Evolutionary conservation across 768 basidiomycete genomes (phyloP).

Genomic region (Hypholoma sublateritium): DNA sequence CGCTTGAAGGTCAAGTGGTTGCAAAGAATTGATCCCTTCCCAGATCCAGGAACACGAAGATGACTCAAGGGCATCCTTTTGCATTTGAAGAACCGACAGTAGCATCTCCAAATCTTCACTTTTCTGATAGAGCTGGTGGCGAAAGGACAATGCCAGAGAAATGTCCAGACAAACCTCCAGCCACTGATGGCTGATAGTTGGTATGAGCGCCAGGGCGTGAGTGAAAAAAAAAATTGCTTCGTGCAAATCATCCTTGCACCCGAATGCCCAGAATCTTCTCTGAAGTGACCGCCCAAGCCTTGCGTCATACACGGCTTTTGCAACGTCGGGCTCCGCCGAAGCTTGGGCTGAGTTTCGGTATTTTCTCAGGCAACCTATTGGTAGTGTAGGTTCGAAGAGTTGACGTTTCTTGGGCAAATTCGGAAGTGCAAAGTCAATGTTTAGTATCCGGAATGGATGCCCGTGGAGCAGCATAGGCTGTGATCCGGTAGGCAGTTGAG

Average conservation of each 20-base stretch:
- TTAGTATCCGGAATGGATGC: too few species aligned
- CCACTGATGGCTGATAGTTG: neutral
- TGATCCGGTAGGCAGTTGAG: too few species aligned
- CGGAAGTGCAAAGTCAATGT: too few species aligned
- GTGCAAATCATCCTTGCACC: neutral
- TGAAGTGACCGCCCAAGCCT: neutral
- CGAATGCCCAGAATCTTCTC: neutral
- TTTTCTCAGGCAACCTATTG: neutral
- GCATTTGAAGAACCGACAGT: neutral
- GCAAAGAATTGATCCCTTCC: too few species aligned
- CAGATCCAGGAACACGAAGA: too few species aligned
- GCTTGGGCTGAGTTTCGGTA: neutral
- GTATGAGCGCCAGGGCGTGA: neutral
- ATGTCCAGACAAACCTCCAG: neutral
- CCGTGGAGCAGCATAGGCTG: too few species aligned
- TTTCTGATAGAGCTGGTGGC: neutral
- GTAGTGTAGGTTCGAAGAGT: neutral
- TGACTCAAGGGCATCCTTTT: neutral
- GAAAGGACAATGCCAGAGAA: neutral
- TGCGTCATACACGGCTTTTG: neutral
- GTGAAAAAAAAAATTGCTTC: neutral
- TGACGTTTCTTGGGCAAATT: too few species aligned
- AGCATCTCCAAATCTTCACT: neutral
- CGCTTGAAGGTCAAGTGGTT: too few species aligned
- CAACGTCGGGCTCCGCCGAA: neutral